Percentiles rank a stretch among this genome's conserved stretches.
Evolutionary conservation across 495 filamentous ascomycete genomes (phyloP).

Genomic region (Penicillium mononematosum): DNA sequence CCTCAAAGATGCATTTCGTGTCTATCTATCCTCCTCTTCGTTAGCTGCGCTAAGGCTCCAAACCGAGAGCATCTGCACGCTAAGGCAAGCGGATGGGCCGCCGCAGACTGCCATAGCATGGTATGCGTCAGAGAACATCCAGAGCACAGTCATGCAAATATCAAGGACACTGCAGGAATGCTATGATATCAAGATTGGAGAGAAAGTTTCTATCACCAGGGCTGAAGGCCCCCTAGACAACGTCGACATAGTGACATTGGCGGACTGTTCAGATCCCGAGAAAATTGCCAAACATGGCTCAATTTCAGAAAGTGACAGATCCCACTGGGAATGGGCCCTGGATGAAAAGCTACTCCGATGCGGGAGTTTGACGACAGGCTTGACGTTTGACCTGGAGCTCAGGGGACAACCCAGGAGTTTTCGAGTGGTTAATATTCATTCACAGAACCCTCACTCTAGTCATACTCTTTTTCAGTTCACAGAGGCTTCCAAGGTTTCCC

Average conservation of each 20-base stretch:
- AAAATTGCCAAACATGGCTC: constrained; percentile 30
- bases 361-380: constrained; percentile 40
- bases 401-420: constrained; percentile 49
- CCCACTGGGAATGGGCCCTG: constrained; percentile 64
- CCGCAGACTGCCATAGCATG: constrained; percentile 62
- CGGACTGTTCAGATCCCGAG: constrained; percentile 49
- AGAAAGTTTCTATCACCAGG: constrained; percentile 55
- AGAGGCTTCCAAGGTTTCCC: constrained; percentile 35
- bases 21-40: constrained; percentile 65
- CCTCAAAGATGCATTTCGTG: constrained; percentile 59
- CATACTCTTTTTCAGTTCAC: constrained; percentile 41
- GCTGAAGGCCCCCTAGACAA: constrained; percentile 37
- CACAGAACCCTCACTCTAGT: constrained; percentile 19
- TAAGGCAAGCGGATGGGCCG: constrained; percentile 45
- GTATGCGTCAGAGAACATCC: constrained; percentile 61
- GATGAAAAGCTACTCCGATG: constrained; percentile 55
- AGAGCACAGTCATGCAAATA: constrained; percentile 62
- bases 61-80: constrained; percentile 55
- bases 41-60: constrained; percentile 59
- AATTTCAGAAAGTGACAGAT: constrained; percentile 45
- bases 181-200: constrained; percentile 63
- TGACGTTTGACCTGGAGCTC: constrained; percentile 49
- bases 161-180: constrained; percentile 63
- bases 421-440: constrained; percentile 38
- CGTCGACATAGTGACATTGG: constrained; percentile 47